Evolutionary conservation across 768 basidiomycete genomes (phyloP).

Genomic region (Lentinula lateritia): DNA sequence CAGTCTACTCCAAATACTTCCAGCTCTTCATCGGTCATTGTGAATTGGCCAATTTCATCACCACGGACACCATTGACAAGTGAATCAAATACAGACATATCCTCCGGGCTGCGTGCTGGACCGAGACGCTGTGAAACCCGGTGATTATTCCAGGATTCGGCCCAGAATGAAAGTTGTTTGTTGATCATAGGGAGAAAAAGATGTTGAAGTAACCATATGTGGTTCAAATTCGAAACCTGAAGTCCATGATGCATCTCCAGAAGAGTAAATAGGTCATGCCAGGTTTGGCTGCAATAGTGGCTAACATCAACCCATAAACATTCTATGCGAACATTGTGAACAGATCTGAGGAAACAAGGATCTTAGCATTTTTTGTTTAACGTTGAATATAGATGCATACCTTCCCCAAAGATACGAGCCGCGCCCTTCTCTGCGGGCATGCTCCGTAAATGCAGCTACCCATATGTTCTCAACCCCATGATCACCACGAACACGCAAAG

Average conservation of each 20-base stretch:
- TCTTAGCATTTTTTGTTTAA: not conserved
- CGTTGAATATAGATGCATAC: constrained; percentile 10
- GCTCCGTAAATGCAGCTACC: constrained; percentile 27
- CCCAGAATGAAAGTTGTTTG: not conserved
- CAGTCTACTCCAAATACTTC: constrained; percentile 13
- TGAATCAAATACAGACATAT: no score
- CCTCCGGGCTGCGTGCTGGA: no score
- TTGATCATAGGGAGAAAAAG: constrained; percentile 19
- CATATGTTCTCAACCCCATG: constrained; percentile 32
- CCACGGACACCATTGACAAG: not conserved
- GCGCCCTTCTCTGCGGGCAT: constrained; percentile 8
- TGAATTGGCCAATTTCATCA: not conserved
- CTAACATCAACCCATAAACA: no score
- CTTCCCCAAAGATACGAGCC: constrained; percentile 32
- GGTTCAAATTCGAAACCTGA: constrained; percentile 1
- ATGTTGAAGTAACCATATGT: constrained; percentile 6
- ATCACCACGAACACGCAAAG: constrained; percentile 27
- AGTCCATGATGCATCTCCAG: constrained; percentile 17
- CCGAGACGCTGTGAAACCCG: no score
- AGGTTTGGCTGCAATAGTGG: constrained; percentile 6
- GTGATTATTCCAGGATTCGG: no score
- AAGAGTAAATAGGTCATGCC: constrained; percentile 18
- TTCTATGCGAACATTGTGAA: not conserved
- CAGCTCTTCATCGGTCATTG: constrained; percentile 4
- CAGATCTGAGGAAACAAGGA: not conserved